Conservation (phyloP, 805 yeast genomes). For the Cyberlindnera amylophila region DNA sequence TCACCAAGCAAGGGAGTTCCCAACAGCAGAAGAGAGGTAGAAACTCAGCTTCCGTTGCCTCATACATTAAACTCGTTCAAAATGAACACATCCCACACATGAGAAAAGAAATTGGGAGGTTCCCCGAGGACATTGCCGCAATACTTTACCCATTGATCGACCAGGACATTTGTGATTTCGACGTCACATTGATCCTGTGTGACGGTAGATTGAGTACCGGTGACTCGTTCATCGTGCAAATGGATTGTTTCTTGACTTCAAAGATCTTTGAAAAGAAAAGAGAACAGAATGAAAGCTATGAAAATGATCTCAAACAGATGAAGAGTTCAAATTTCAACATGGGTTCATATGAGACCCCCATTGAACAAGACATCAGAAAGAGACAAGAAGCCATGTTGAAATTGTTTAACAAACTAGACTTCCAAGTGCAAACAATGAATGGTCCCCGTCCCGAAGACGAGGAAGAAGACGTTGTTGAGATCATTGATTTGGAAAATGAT, state of each 20-base stretch:
- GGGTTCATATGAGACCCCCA: slow-evolving; percentile 43
- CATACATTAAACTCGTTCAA: slow-evolving; percentile 31
- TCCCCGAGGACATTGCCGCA: slow-evolving; percentile 66
- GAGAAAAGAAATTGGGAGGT: slow-evolving; percentile 66
- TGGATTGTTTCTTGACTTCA: slow-evolving; percentile 59
- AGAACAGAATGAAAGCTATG: slow-evolving; percentile 8
- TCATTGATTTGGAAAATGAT: slow-evolving; percentile 31
- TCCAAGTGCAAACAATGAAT: slow-evolving; percentile 19
- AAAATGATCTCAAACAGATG: slow-evolving; percentile 23
- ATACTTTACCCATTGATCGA: slow-evolving; percentile 64
- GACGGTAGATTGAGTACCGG: slow-evolving; percentile 65
- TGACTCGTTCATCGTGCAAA: slow-evolving; percentile 65
- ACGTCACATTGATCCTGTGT: slow-evolving; percentile 54
- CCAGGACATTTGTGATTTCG: slow-evolving; percentile 48
- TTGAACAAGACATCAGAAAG: slow-evolving; percentile 47
- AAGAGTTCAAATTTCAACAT: slow-evolving; percentile 12
- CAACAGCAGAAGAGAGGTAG: slow-evolving; percentile 20
- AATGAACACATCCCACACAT: slow-evolving; percentile 23
- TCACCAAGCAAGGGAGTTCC: slow-evolving; percentile 32
- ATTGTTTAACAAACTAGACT: slow-evolving; percentile 50
- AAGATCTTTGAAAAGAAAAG: slow-evolving; percentile 24
- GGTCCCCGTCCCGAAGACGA: slow-evolving; percentile 2
- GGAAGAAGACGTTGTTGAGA: slow-evolving; percentile 24
- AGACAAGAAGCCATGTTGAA: slow-evolving; percentile 53
- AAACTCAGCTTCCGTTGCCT: slow-evolving; percentile 27